phyloP scores from a whole-genome alignment of 2,329 filamentous ascomycete species.

The Scortechinia acanthostroma region DNA sequence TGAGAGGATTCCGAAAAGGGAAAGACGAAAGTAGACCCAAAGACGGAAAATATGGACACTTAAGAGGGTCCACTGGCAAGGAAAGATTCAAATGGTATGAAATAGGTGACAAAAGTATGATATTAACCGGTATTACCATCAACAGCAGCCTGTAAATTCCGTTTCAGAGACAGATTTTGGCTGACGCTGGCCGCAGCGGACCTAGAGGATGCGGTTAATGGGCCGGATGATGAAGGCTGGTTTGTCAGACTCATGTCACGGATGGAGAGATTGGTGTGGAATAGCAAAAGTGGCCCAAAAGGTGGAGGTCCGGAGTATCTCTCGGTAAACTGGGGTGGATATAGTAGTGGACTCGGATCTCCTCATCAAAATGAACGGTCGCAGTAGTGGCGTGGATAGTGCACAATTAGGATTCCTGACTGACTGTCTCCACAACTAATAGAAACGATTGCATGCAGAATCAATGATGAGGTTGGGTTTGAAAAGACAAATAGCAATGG shows the following conservation, averaged over 20 bases:
- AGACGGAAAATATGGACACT: slow-evolving; percentile 5
- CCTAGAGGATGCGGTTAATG: slow-evolving; percentile 14
- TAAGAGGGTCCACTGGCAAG: slow-evolving; percentile 7
- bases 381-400: too few species aligned
- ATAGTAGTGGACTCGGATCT: too few species aligned
- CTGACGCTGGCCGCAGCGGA: slow-evolving; percentile 11
- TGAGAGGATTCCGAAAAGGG: neutral
- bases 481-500: too few species aligned
- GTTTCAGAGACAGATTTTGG: slow-evolving; percentile 25
- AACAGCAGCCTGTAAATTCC: slow-evolving; percentile 29
- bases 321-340: too few species aligned
- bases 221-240: slow-evolving; percentile 22
- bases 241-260: slow-evolving; percentile 34
- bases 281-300: too few species aligned
- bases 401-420: too few species aligned
- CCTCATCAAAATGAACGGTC: too few species aligned
- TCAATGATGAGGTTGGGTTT: too few species aligned
- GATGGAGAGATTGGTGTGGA: too few species aligned
- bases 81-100: slow-evolving; percentile 7
- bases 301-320: too few species aligned
- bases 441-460: too few species aligned
- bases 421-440: too few species aligned
- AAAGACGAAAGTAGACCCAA: slow-evolving; percentile 4
- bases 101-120: slow-evolving; percentile 3
- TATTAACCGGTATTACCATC: slow-evolving; percentile 27